Base-by-base conservation (phyloP, 2,329 filamentous ascomycete genomes). In the Pseudopyrenochaeta lycopersici region DNA sequence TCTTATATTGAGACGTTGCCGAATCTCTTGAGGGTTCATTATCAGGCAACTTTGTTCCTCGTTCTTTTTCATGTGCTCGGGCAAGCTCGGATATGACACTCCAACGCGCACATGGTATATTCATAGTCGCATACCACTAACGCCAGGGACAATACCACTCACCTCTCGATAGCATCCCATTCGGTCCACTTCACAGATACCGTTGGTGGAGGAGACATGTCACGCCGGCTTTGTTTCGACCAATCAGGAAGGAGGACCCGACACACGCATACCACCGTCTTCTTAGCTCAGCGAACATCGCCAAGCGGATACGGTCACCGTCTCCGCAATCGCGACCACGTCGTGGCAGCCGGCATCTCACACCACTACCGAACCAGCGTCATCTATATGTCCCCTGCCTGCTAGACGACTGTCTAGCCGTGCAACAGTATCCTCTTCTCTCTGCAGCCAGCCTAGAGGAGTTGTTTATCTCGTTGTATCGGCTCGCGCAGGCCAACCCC, bases 391-490 rank as follows among this genome's bases (percentile, higher is more conserved):
- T 63, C 58, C 62, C 47, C 55, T 48, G 58, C 70, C 70, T 75
- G 74, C 72, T 76, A 76, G 74, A 75, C 74, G 42, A 54, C 53
- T 58, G 73, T 75, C 72, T 75, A 63, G 72, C 74, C 71, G 72
- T 66, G 62, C 72, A 73, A 63, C 71, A 67, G 66, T 63, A 67
- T 62, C 58, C 60, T 60, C 69, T 65, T 59, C 68, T 77, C 75
- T 75, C 66, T 62, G 75, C 74, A 76, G 69, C 75, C 75, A 76
- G 75, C 74, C 71, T 73, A 64, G 74, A 77, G 71, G 63, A 64
- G 67, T 69, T 20, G 63, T 70, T 58, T 74, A 68, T 64, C 36
- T 62, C 60, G 71, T 72, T 75, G 72, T 68, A 62, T 64, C 67
- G 68, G 72, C 64, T 73, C 58, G 59, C 66, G 67, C 72, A 75